Base-by-base conservation (phyloP, 768 basidiomycete species). In the Hericium rajendrae region DNA sequence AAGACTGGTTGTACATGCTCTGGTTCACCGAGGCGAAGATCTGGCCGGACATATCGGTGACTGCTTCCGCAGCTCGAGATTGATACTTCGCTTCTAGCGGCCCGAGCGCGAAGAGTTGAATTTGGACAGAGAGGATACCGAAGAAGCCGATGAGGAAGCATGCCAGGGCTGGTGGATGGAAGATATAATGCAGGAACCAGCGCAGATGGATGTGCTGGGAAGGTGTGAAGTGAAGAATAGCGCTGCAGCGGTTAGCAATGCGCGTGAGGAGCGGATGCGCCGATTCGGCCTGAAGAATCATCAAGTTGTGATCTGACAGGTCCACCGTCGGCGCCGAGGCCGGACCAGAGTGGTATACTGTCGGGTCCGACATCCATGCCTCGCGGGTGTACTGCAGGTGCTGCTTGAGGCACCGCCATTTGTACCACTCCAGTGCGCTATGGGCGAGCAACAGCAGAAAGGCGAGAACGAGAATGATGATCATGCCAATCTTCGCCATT, bases 121-220 rank as follows among this genome's bases (percentile, higher is more conserved):
- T 74, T 71, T 97, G 78, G 32, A 98, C 84, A 37, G 85, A 85
- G 49, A 98, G 69, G 12, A 98, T 71, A 10, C 94, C 94, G 63
- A 97, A 84, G 62, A 94, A 73, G n/a, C 94, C 94, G 63, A 98
- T 90, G 59, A 94, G 80, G 68, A 99, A 84, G 67, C 94, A 90
- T 0, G 91, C 87, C 48, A 95, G 79, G 0, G 92, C 94, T 1
- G 91, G 89, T 2, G 92, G 83, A 66, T 97, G 90, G 70, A 93
- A 91, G 58, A 99, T 76, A 72, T 97, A 97, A 64, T 88, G 80
- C 65, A 89, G 76, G 71, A 95, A 91, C 91, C 93, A 99, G 58
- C 84, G 83, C 16, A 91, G 70, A 63, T 89, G 80, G 24, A 78
- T 79, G 64, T 90, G 81, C 58, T 86, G 78, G 39, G 77, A 71